Evolutionary conservation across 176 grass and related monocot species (phyloP).

Genomic region (Hordeum marinum): DNA sequence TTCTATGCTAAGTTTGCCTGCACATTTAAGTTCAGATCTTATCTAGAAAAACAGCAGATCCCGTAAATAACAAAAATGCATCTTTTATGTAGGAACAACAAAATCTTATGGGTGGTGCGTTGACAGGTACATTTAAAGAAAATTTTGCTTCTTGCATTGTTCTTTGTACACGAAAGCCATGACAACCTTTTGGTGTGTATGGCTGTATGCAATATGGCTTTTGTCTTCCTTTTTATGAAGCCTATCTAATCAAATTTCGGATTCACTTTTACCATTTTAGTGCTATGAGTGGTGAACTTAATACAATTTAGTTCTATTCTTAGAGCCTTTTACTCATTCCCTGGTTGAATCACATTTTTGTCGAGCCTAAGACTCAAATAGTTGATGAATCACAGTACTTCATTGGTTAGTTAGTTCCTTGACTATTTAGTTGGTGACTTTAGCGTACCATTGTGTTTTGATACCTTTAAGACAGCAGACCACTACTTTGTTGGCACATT

Average conservation of each 20-base stretch:
- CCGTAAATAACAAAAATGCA: slow-evolving; percentile 13
- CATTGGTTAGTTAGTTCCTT: background rate
- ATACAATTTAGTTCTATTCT: background rate
- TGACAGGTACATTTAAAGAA: slow-evolving; percentile 48
- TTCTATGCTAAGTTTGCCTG: background rate
- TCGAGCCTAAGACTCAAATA: background rate
- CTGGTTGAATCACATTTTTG: background rate
- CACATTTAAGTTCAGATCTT: background rate
- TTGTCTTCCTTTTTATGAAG: background rate
- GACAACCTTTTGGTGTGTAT: background rate
- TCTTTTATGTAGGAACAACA: slow-evolving; percentile 53
- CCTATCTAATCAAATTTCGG: background rate
- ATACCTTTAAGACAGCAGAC: background rate
- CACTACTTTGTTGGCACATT: background rate
- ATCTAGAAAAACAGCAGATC: background rate
- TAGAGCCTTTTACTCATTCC: background rate
- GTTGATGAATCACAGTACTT: background rate
- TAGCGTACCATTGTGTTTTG: background rate
- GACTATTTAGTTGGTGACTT: background rate
- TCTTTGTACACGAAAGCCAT: slow-evolving; percentile 17
- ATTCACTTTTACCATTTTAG: background rate
- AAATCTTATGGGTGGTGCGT: slow-evolving; percentile 27
- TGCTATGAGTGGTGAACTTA: background rate
- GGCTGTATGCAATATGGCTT: background rate
- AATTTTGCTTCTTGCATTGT: slow-evolving; percentile 17